A percentile compares a stretch with the other conserved stretches of the same genome.
phyloP scores from a whole-genome alignment of 2,329 filamentous ascomycete genomes.

The Polytolypa hystricis region DNA sequence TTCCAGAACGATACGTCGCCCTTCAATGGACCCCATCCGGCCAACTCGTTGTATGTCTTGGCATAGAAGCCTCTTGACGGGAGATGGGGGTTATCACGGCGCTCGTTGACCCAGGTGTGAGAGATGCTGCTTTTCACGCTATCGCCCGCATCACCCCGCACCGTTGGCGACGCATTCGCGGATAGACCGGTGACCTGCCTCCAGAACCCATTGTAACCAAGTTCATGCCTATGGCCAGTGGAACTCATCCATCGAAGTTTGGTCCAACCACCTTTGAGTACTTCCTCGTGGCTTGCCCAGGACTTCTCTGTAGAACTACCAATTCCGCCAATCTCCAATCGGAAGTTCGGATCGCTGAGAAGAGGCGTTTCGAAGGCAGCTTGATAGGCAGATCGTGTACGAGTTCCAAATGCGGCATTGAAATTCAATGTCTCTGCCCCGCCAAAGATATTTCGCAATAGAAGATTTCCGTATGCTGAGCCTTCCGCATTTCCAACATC shows the following conservation, averaged over 20 bases:
- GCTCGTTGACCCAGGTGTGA: conserved; percentile 70
- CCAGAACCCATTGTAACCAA: conserved; percentile 76
- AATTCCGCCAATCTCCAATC: conserved; percentile 67
- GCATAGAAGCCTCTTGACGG: conserved; percentile 72
- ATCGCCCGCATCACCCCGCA: conserved; percentile 79
- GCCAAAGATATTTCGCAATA: conserved; percentile 86
- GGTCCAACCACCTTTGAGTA: conserved; percentile 62
- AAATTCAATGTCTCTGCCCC: conserved; percentile 82
- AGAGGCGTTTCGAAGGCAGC: conserved; percentile 75
- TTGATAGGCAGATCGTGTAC: conserved; percentile 84
- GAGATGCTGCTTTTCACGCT: conserved; percentile 78
- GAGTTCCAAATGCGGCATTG: conserved; percentile 78
- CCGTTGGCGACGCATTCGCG: conserved; percentile 63
- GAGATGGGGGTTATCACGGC: conserved; percentile 73
- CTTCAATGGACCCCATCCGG: conserved; percentile 68
- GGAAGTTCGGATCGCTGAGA: conserved; percentile 69
- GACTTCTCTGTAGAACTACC: conserved; percentile 77
- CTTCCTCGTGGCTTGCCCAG: conserved; percentile 91
- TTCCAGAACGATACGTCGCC: conserved; percentile 94
- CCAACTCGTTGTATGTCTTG: conserved; percentile 70
- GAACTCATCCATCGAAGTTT: conserved; percentile 64
- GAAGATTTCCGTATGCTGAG: conserved; percentile 77
- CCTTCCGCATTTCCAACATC: conserved; percentile 90
- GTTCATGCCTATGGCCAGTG: conserved; percentile 58
- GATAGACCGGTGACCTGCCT: conserved; percentile 74